phyloP scores from a whole-genome alignment of 768 basidiomycete genomes.

The Artomyces pyxidatus region DNA sequence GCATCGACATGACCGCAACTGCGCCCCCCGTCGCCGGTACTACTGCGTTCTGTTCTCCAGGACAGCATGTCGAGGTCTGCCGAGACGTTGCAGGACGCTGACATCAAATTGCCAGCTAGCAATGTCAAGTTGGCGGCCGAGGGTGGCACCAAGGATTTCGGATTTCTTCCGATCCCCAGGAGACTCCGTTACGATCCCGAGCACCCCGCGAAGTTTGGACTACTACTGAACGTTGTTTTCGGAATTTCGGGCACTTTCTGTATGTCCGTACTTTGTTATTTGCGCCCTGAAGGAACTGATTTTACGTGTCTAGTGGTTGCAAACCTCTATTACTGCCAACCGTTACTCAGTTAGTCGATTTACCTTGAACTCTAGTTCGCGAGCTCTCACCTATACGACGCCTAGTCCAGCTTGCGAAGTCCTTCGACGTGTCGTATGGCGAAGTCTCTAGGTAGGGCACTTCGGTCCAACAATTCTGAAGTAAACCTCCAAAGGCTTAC shows the following conservation, averaged over 20 bases:
- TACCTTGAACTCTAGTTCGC: conserved; percentile 5
- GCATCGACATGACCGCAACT: no score
- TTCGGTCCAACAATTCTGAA: not conserved
- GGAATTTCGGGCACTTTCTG: conserved; percentile 40
- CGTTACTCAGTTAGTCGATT: conserved; percentile 51
- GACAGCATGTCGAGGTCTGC: no score
- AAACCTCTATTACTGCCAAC: conserved; percentile 84
- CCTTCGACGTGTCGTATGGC: conserved; percentile 23
- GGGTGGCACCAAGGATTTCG: conserved; percentile 33
- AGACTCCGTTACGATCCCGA: conserved; percentile 33
- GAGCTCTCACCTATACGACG: not conserved
- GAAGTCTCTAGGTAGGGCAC: conserved; percentile 6
- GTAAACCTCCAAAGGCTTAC: not conserved
- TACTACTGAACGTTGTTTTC: conserved; percentile 37
- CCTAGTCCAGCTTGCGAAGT: conserved; percentile 33
- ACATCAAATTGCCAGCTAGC: no score
- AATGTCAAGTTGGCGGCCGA: no score
- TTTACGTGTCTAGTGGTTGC: conserved; percentile 38
- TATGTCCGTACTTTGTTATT: conserved; percentile 22
- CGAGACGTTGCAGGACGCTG: no score
- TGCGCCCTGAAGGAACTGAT: not conserved
- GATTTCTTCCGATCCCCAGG: conserved; percentile 39
- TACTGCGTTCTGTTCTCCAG: no score
- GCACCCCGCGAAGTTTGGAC: conserved; percentile 28
- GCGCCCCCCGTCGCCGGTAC: no score